A percentile compares a stretch with the other conserved stretches of the same genome.
Evolutionary conservation across 2,329 filamentous ascomycete genomes (phyloP).

Genomic region (Arachnomyces sp.): DNA sequence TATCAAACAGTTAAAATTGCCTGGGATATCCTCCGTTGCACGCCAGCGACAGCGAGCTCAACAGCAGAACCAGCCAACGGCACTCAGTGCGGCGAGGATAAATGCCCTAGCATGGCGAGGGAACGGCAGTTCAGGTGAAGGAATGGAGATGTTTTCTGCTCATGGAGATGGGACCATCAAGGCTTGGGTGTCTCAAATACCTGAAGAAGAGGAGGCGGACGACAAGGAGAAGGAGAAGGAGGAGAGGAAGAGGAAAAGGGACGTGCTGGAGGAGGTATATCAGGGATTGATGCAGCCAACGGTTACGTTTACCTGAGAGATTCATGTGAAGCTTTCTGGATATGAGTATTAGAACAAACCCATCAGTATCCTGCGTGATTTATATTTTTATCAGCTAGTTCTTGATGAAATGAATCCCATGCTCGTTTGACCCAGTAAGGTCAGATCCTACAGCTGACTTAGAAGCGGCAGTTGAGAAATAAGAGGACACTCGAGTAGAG

Average conservation of each 20-base stretch:
- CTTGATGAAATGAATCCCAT: conserved; percentile 5
- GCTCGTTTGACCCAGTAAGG: too few species aligned
- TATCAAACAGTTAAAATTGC: conserved; percentile 62
- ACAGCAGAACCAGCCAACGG: conserved; percentile 34
- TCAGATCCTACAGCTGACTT: too few species aligned
- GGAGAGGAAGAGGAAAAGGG: conserved; percentile 60
- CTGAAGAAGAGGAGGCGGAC: conserved; percentile 43
- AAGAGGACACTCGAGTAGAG: too few species aligned
- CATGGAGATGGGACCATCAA: conserved; percentile 79
- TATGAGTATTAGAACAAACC: not conserved
- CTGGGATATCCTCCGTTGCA: conserved; percentile 42
- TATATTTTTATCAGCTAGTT: conserved; percentile 6
- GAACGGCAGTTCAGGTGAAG: conserved; percentile 47
- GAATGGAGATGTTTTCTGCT: conserved; percentile 68
- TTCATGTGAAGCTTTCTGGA: not conserved
- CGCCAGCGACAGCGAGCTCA: conserved; percentile 31
- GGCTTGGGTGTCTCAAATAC: conserved; percentile 61
- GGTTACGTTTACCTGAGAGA: conserved; percentile 51
- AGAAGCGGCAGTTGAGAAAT: too few species aligned
- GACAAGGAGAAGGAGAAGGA: conserved; percentile 44
- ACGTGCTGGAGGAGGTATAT: conserved; percentile 73
- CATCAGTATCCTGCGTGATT: conserved; percentile 14
- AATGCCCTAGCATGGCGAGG: conserved; percentile 72
- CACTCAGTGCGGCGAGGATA: conserved; percentile 54
- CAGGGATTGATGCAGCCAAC: conserved; percentile 65